Conservation (phyloP, 164 flowering plant genomes). For the Berberis vulgaris region DNA sequence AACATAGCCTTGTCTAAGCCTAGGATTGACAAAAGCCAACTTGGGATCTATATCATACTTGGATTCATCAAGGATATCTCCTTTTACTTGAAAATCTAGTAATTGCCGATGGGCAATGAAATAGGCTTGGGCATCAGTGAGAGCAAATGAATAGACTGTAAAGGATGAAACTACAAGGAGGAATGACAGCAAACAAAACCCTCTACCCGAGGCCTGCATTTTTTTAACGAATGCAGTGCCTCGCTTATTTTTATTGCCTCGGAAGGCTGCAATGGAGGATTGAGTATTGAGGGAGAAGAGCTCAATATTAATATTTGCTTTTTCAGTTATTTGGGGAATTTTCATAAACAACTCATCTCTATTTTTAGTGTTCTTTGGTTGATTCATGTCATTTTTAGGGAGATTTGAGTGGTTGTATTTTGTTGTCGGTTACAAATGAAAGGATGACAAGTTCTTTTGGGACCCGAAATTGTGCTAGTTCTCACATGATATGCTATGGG, state of each 20-base stretch:
- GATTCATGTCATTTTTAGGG: no score
- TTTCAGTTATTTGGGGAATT: no score
- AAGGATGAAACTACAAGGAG: not conserved
- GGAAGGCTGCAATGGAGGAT: no score
- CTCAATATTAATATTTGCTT: no score
- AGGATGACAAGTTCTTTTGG: no score
- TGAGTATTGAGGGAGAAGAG: no score
- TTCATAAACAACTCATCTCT: no score
- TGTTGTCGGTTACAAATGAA: no score
- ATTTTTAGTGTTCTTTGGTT: no score
- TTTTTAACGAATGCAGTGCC: not conserved
- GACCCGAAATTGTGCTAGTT: no score
- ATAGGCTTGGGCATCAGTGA: not conserved
- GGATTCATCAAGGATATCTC: conserved; percentile 12
- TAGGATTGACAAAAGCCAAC: conserved; percentile 1
- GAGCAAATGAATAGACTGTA: not conserved
- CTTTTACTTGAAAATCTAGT: not conserved
- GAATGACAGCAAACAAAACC: not conserved
- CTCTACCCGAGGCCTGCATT: not conserved
- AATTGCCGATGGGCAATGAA: conserved; percentile 3
- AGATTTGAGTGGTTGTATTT: no score
- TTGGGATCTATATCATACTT: conserved; percentile 22
- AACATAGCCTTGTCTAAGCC: conserved; percentile 46
- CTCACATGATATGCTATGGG: no score
- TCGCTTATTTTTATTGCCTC: not conserved